A percentile compares a stretch with the other conserved stretches of the same genome.
phyloP scores from a whole-genome alignment of 805 yeast genomes.

The Wickerhamomyces subpelliculosus region DNA sequence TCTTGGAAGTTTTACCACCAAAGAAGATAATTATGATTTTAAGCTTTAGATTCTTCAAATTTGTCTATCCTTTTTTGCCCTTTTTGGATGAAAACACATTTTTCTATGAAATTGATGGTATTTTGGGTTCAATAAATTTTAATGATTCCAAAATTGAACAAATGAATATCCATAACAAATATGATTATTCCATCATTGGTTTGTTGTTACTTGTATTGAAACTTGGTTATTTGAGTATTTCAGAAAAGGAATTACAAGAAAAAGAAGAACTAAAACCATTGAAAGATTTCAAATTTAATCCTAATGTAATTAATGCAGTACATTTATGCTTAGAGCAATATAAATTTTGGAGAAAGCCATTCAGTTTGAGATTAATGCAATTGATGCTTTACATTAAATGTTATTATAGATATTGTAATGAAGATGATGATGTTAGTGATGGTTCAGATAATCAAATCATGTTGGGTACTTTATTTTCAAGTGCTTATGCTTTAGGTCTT shows the following conservation, averaged over 20 bases:
- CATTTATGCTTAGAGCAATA: constrained; percentile 42
- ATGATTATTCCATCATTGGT: constrained; percentile 18
- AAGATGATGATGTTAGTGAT: constrained; percentile 50
- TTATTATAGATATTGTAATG: constrained; percentile 44
- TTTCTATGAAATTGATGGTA: constrained; percentile 10
- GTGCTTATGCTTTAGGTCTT: constrained; percentile 48
- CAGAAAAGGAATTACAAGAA: constrained; percentile 7
- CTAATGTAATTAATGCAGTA: constrained; percentile 8
- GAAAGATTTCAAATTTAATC: constrained; percentile 6
- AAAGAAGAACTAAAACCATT: constrained; percentile 2
- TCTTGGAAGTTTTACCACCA: constrained; percentile 13
- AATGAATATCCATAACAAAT: constrained; percentile 9
- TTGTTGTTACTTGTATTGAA: constrained; percentile 16
- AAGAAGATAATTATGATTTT: constrained; percentile 10
- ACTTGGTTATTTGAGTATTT: constrained; percentile 14
- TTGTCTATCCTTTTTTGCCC: constrained; percentile 20
- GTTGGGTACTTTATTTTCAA: constrained; percentile 42
- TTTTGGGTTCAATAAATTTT: constrained; percentile 5
- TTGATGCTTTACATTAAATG: constrained; percentile 41
- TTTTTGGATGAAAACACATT: constrained; percentile 17
- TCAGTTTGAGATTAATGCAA: constrained; percentile 42
- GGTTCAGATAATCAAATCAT: constrained; percentile 42
- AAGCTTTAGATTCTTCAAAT: constrained; percentile 17
- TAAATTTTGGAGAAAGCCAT: constrained; percentile 37
- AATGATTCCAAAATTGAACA: constrained; percentile 1